phyloP scores from a whole-genome alignment of 2,329 filamentous ascomycete species.

The Cercospora zeae-maydis region DNA sequence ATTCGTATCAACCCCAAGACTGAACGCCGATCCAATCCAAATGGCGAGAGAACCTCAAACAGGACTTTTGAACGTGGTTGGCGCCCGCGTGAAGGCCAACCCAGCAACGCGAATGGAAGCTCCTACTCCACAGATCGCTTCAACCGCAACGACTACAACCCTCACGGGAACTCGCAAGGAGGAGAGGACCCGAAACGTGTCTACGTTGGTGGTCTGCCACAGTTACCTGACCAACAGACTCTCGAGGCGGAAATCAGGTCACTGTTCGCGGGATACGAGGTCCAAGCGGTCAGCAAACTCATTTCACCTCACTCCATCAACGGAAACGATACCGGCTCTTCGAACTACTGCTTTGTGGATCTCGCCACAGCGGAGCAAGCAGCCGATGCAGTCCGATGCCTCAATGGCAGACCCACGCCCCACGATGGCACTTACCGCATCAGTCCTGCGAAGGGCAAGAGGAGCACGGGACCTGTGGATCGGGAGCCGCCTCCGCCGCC shows the following conservation, averaged over 20 bases:
- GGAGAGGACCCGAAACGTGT: constrained; percentile 40
- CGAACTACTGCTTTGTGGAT: constrained; percentile 35
- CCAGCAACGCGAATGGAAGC: constrained; percentile 1
- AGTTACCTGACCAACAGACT: constrained; percentile 42
- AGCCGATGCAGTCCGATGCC: constrained; percentile 18
- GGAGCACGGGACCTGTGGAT: constrained; percentile 1
- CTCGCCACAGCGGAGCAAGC: constrained; percentile 29
- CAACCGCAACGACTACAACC: constrained; percentile 41
- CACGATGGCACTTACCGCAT: constrained; percentile 25
- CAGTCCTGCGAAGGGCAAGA: constrained; percentile 18
- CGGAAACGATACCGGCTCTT: constrained; percentile 10
- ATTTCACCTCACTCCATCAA: constrained; percentile 22
- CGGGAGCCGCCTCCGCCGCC: background rate
- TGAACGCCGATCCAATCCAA: constrained; percentile 7
- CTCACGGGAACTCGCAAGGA: constrained; percentile 30
- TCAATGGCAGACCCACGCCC: constrained; percentile 27
- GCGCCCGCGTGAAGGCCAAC: background rate
- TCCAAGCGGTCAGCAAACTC: constrained; percentile 50
- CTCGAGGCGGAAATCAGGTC: constrained; percentile 43
- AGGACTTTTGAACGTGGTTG: background rate
- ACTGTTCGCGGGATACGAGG: constrained; percentile 45
- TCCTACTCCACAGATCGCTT: constrained; percentile 41
- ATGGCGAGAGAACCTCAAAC: background rate
- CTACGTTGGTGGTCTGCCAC: constrained; percentile 46
- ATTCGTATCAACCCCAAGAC: constrained; percentile 55